Base-by-base conservation (phyloP, 805 yeast species). In the Monosporozyma aerobia region DNA sequence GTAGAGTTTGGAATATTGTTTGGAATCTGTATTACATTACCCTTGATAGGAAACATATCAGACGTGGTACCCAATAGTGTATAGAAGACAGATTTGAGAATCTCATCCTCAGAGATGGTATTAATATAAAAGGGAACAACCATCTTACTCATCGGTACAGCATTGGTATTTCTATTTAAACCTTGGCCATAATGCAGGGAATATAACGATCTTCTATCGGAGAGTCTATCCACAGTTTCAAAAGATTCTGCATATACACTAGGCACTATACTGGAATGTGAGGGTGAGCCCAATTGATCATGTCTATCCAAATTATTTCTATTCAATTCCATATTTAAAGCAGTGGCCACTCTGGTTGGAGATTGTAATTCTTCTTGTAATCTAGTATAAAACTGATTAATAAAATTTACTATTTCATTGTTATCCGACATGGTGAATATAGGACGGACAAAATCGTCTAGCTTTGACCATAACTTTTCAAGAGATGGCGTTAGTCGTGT, bases 31-130 rank as follows among this genome's bases (percentile, higher is more conserved):
- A 71, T 66, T 23, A 57, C 55, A 19, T 68, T 69, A 7, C 62
- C 60, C 16, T 65, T 64, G 52, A 81, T 73, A 0, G 80, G 74
- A 48, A 84, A 74, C 53, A 82, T 55, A 33, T 75, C 76, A 2
- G 88, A 80, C 30, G 83, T 83, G 2, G 81, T 74, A 0, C 88
- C 90, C n/a, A 78, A 62, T 46, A 85, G 61, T 0, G 85, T 74
- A 56, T 76, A 84, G 6, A 79, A 73, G 3, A 83, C 68, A 56
- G 72, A 73, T 43, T 71, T 68, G 46, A 81, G 51, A 3, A 83
- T 73, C 2, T 72, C 76, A 5, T 59, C 58, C 43, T 76, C 80
- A 4, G 70, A 55, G 2, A 73, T 51, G 33, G 69, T 65, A 8
- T 64, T 63, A 19, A 65, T 62, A 55, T 69, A 68, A 55, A 72